phyloP scores from a whole-genome alignment of 306 rosid species.

The Ochetophila trinervis region DNA sequence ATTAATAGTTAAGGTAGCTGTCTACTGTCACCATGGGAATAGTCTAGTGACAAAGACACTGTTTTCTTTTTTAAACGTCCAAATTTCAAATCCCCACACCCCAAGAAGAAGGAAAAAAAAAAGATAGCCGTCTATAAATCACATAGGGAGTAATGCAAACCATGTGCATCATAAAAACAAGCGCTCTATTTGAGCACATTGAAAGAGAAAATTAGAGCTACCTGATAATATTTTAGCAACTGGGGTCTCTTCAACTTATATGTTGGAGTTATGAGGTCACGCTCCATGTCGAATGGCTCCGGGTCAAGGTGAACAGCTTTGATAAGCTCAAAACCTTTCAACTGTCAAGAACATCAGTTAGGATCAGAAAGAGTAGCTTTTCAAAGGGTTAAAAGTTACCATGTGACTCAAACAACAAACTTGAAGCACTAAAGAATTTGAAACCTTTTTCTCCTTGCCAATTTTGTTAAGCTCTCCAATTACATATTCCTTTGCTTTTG shows the following conservation, averaged over 20 bases:
- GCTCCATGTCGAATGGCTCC: constrained; percentile 83
- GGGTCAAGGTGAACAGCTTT: constrained; percentile 85
- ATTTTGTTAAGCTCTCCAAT: constrained; percentile 65
- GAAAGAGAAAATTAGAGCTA: constrained; percentile 18
- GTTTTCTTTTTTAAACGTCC: no score
- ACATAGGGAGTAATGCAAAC: background rate
- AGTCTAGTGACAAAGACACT: no score
- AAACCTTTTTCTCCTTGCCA: constrained; percentile 83
- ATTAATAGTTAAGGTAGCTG: background rate
- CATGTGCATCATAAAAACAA: background rate
- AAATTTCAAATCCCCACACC: no score
- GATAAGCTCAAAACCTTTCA: constrained; percentile 85
- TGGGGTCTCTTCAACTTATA: constrained; percentile 95
- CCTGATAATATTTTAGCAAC: constrained; percentile 83
- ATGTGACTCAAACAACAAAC: background rate
- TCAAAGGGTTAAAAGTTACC: constrained; percentile 4
- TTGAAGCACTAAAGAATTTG: constrained; percentile 9
- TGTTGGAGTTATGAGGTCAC: constrained; percentile 92
- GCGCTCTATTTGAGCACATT: background rate
- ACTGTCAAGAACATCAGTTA: constrained; percentile 46
- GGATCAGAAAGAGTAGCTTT: constrained; percentile 29
- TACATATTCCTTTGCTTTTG: constrained; percentile 60
- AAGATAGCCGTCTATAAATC: background rate
- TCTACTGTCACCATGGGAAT: no score
- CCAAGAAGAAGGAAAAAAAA: background rate